Evolutionary conservation across 2,329 filamentous ascomycete genomes (phyloP), one percentile per base, ranked within the genome.

Genomic region (Colletotrichum shisoi): DNA sequence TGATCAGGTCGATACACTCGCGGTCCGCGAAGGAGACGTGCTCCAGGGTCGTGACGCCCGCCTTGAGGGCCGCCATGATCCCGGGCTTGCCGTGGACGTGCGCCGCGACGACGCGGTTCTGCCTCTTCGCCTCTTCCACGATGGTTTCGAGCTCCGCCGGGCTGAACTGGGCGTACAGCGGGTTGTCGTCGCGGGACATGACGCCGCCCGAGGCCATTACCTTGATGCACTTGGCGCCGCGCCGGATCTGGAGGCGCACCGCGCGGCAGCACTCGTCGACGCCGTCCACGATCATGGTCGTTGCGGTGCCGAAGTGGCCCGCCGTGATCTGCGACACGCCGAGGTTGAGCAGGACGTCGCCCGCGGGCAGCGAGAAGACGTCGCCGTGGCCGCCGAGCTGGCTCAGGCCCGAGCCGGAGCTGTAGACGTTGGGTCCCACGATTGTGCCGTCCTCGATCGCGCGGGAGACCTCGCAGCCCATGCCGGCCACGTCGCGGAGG

Each of bases 371-470:
- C 21, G 75, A 72, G 54, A 80, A 79, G 1, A 77, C 65, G 66
- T 84, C 83, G 6, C 80, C 81, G 68, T 85, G 83, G 1, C 84
- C 83, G 1, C 78, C 83, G 0, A 82, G 84, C 68, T 80, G 79
- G 59, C 78, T 79, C 46, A 86, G 75, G 5, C 76, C 72, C 0
- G 76, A 75, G n/a, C 81, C 76, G 2, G 81, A 76, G 0, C 79
- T 79, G 74, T 84, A 85, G 9, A 85, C 79, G 60, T 82, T 82
- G 0, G 82, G 82, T 0, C 82, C 82, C 3, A 80, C 71, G 19
- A 85, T 76, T n/a, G 73, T 74, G 2, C 81, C 82, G 24, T 74
- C 63, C 13, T 64, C 53, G 3, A 70, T 56, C n/a, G 65, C 69
- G 39, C 71, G 63, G 6, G 68, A 69, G 3, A 64, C 60, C 27